phyloP scores from a whole-genome alignment of 352 stramenopile genomes.

The Phytophthora pisi region DNA sequence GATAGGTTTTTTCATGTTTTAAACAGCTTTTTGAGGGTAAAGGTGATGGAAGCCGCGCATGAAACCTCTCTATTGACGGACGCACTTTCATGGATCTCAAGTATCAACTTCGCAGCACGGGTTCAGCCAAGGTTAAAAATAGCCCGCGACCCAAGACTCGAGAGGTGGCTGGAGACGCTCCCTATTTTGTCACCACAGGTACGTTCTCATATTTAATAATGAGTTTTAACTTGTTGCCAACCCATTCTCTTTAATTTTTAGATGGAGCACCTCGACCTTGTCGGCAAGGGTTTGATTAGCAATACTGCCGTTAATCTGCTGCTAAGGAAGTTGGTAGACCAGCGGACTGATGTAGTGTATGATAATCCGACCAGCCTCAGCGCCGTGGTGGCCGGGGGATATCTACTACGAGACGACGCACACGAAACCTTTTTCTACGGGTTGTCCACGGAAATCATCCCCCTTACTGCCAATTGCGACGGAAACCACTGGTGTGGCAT shows the following conservation, averaged over 20 bases:
- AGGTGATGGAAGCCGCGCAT: background rate
- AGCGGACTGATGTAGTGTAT: background rate
- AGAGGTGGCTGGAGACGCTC: background rate
- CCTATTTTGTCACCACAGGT: background rate
- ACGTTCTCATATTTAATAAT: background rate
- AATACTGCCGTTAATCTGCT: background rate
- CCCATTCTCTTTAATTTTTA: background rate
- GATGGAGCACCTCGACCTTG: background rate
- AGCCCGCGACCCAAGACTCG: background rate
- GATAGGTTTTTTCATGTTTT: slow-evolving; percentile 5
- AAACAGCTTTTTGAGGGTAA: background rate
- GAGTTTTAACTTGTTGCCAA: background rate
- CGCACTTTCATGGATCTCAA: background rate
- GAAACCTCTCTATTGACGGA: background rate
- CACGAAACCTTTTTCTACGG: background rate
- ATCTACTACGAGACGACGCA: background rate
- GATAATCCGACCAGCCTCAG: background rate
- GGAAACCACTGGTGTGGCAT: background rate
- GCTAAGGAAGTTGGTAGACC: background rate
- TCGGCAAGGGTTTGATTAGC: background rate
- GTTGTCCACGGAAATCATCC: background rate
- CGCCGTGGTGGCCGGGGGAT: background rate
- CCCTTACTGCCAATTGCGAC: background rate
- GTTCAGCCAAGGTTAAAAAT: background rate
- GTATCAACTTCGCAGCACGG: background rate